These are phyloP conservation scores for Rauvolfia tetraphylla DNA, from an alignment of 257 asterid species.

Conservation along the genomic window DNA sequence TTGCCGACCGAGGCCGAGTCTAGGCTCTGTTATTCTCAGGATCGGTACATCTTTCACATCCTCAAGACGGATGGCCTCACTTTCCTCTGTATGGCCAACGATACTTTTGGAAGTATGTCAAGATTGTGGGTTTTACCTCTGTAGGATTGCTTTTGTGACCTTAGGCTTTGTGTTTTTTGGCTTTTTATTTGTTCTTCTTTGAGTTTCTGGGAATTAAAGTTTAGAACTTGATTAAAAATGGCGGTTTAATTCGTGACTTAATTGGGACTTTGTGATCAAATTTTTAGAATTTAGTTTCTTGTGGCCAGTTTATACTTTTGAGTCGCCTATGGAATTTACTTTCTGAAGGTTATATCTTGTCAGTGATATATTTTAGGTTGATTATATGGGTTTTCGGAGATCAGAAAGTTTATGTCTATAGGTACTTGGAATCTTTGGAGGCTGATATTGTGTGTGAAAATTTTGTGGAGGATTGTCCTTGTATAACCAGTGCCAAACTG, in stretches of 20 bases:
- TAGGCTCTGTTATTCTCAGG: slow-evolving; percentile 94
- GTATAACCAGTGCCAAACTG: neutral
- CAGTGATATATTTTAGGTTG: neutral
- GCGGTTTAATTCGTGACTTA: neutral
- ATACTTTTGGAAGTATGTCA: slow-evolving; percentile 73
- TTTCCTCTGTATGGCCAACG: slow-evolving; percentile 98
- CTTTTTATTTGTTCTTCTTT: neutral
- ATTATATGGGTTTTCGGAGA: neutral
- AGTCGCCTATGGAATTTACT: neutral
- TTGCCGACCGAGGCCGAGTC: slow-evolving; percentile 65
- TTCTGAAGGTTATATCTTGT: neutral
- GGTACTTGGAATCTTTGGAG: neutral
- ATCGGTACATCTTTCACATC: slow-evolving; percentile 91
- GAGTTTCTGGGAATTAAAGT: neutral
- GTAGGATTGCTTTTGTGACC: neutral
- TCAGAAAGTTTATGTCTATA: neutral
- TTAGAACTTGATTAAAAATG: neutral
- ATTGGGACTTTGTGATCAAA: neutral
- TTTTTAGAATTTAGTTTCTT: neutral
- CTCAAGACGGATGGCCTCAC: slow-evolving; percentile 80
- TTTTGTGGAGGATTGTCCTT: neutral
- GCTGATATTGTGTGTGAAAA: neutral
- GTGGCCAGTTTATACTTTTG: neutral
- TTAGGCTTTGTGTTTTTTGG: neutral
- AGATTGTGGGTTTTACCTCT: neutral